Percentiles rank a stretch among this genome's conserved stretches.
Conservation (phyloP, 2,329 filamentous ascomycete species). For the Cladosporium sp. region DNA sequence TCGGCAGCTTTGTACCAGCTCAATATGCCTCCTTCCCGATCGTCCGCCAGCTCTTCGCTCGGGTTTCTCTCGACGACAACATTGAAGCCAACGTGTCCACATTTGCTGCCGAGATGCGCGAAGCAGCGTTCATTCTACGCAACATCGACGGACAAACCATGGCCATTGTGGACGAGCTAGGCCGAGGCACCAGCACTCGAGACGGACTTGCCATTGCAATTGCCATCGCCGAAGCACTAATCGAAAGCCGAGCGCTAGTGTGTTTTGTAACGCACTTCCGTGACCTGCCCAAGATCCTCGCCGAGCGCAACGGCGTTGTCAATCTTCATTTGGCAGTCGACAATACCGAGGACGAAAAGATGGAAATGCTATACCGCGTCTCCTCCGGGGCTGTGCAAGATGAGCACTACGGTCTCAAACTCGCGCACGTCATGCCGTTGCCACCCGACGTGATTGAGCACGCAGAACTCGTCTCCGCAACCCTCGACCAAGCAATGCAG, state of each 20-base stretch:
- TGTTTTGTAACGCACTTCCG: constrained; percentile 96
- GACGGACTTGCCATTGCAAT: constrained; percentile 89
- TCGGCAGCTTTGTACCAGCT: constrained; percentile 87
- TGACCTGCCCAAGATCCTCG: constrained; percentile 75
- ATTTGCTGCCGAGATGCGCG: constrained; percentile 92
- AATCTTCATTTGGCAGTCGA: constrained; percentile 80
- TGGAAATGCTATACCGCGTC: constrained; percentile 88
- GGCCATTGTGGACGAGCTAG: constrained; percentile 87
- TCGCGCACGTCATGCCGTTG: constrained; percentile 74
- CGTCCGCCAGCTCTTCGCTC: constrained; percentile 79
- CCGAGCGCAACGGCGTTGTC: constrained; percentile 73
- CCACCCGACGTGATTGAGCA: constrained; percentile 66
- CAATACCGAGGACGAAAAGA: constrained; percentile 55
- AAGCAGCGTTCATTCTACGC: constrained; percentile 87
- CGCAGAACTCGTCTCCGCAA: constrained; percentile 66
- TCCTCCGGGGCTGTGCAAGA: constrained; percentile 69
- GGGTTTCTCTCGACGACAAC: constrained; percentile 82
- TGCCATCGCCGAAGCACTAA: constrained; percentile 82
- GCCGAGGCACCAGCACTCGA: constrained; percentile 82
- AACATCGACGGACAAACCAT: constrained; percentile 68
- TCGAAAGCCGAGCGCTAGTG: constrained; percentile 73
- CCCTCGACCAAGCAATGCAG: constrained; percentile 54
- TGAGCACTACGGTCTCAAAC: constrained; percentile 77
- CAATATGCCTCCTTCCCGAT: constrained; percentile 80
- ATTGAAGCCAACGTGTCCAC: constrained; percentile 91